These are phyloP conservation scores for Cucurbita argyrosperma DNA, from an alignment of 306 rosid species.

Conservation along the genomic window DNA sequence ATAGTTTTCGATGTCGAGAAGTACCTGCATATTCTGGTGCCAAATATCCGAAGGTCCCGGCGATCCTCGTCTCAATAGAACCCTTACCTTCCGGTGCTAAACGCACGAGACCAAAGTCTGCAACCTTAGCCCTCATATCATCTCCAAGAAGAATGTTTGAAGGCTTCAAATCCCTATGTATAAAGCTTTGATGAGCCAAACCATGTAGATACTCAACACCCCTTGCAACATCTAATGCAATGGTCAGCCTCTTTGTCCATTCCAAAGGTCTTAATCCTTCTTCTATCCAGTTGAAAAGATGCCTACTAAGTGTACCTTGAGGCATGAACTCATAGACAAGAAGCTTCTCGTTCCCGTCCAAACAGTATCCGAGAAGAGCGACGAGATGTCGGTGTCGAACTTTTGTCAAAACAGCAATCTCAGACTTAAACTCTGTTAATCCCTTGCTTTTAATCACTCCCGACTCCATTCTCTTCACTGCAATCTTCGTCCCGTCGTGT, in stretches of 20 bases:
- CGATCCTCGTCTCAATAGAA: conserved; percentile 77
- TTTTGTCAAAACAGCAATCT: conserved; percentile 78
- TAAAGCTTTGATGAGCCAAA: conserved; percentile 65
- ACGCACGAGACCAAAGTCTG: conserved; percentile 85
- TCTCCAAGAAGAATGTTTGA: conserved; percentile 90
- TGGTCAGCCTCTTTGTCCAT: conserved; percentile 60
- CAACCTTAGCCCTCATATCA: conserved; percentile 85
- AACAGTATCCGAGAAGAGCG: conserved; percentile 81
- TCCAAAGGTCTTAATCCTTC: conserved; percentile 67
- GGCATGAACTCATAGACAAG: conserved; percentile 87
- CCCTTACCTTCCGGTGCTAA: conserved; percentile 93
- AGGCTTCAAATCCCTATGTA: conserved; percentile 88
- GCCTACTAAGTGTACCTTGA: conserved; percentile 80
- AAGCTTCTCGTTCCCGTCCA: conserved; percentile 83
- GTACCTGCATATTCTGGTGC: conserved; percentile 26
- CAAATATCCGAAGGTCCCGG: conserved; percentile 87
- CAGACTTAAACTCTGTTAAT: conserved; percentile 56
- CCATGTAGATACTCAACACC: conserved; percentile 86
- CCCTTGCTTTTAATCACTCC: conserved; percentile 79
- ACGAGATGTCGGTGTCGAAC: conserved; percentile 86
- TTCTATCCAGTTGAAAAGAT: conserved; percentile 70
- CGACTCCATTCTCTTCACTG: conserved; percentile 79
- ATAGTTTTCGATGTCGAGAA: not conserved
- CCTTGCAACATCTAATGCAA: conserved; percentile 89
- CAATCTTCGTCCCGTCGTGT: conserved; percentile 78